Evolutionary conservation across 2,329 filamentous ascomycete genomes (phyloP).

Genomic region (Neonectria sp.): DNA sequence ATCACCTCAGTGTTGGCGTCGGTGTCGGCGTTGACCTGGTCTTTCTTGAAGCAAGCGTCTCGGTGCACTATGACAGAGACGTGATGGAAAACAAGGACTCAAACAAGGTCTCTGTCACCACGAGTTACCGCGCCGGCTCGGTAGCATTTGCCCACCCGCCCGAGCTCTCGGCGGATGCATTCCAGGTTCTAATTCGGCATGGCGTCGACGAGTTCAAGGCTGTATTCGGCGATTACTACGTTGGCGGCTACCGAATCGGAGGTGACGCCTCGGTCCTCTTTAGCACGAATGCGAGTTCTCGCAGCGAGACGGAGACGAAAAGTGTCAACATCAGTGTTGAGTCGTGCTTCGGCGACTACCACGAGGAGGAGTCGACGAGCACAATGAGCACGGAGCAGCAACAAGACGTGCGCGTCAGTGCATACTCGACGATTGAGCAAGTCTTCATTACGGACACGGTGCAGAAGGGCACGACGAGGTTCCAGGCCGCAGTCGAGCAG

Average conservation of each 20-base stretch:
- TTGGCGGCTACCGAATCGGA: constrained; percentile 6
- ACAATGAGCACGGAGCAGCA: not conserved
- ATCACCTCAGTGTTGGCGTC: constrained; percentile 7
- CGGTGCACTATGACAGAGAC: not conserved
- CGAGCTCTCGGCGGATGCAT: not conserved
- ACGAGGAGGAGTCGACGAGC: not conserved
- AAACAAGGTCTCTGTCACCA: not conserved
- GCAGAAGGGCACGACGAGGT: not conserved
- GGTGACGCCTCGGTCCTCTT: constrained; percentile 6
- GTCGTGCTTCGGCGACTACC: not conserved
- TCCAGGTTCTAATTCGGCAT: not conserved
- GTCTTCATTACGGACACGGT: not conserved
- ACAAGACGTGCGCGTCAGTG: not conserved
- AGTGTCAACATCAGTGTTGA: not conserved
- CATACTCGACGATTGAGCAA: not conserved
- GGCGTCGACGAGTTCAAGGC: constrained; percentile 5
- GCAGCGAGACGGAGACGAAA: not conserved
- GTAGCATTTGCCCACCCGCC: not conserved
- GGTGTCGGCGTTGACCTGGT: not conserved
- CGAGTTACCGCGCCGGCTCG: not conserved
- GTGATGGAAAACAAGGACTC: constrained; percentile 10
- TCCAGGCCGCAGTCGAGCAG: not conserved
- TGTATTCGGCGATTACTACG: constrained; percentile 7
- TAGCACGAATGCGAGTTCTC: not conserved
- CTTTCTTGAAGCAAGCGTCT: not conserved